Percentiles rank a stretch among this genome's conserved stretches.
Conservation (phyloP, 257 asterid species). For the Cynanchum wilfordii region DNA sequence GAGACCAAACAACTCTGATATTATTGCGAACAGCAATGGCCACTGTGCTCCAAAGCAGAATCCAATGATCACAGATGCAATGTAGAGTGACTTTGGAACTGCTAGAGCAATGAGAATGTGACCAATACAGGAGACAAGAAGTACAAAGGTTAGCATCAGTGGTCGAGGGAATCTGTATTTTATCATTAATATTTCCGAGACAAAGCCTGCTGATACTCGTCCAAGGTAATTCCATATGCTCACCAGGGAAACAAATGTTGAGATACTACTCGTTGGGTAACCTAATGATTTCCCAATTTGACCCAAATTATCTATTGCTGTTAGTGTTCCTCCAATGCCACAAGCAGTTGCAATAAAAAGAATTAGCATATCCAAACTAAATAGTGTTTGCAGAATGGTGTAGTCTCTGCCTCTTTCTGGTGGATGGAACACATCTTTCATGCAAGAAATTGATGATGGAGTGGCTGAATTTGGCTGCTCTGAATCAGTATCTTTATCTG, state of each 20-base stretch:
- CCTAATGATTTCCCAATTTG: conserved; percentile 33
- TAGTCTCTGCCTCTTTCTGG: conserved; percentile 35
- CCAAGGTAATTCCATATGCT: conserved; percentile 42
- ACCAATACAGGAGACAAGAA: conserved; percentile 26
- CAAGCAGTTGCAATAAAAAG: conserved; percentile 26
- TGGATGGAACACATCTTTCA: conserved; percentile 22
- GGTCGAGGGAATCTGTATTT: conserved; percentile 38
- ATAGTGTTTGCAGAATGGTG: conserved; percentile 32
- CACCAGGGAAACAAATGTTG: conserved; percentile 34
- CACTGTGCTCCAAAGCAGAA: conserved; percentile 40
- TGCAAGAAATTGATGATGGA: conserved; percentile 11
- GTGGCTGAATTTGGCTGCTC: background rate
- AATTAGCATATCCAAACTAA: conserved; percentile 33
- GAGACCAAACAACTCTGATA: conserved; percentile 34
- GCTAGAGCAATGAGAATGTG: conserved; percentile 29
- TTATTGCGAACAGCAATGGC: conserved; percentile 36
- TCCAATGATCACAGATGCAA: conserved; percentile 32
- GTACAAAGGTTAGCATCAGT: conserved; percentile 30
- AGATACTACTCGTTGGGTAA: conserved; percentile 25
- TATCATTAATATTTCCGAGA: conserved; percentile 23
- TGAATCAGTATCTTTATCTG: background rate
- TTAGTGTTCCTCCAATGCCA: conserved; percentile 38
- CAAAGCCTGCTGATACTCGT: conserved; percentile 28
- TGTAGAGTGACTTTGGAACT: conserved; percentile 27
- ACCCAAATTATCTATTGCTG: conserved; percentile 33